Evolutionary conservation across 192 early-diverging fungal species (phyloP), one percentile per base, ranked within the genome.

Genomic region (Podila epicladia): DNA sequence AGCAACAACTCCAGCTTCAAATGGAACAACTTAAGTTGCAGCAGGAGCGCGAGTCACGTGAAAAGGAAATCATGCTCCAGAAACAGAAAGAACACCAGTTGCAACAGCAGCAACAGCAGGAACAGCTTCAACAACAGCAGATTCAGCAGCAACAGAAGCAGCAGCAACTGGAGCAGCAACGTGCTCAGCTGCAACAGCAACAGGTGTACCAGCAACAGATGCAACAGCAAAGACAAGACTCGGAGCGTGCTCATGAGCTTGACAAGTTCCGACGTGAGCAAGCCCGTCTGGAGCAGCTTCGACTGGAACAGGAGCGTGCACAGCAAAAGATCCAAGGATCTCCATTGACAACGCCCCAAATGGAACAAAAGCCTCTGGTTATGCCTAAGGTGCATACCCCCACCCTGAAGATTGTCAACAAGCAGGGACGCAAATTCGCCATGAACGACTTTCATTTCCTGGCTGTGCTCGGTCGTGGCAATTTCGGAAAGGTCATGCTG

Each of bases 401-500:
- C 1, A 67, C 75, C 22, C 70, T 85, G 64, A 82, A 61, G 82
- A 82, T 75, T 62, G 49, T 60, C 24, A 67, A 74, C 62, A 72
- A 71, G 35, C 69, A 73, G 11, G 28, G 33, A n/a, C 88, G 85
- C 60, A 93, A 93, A 63, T 89, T 94, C 58, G 89, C 92, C 1
- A 75, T 97, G 37, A 93, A 95, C 64, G 97, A 99, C 73, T 99
- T 99, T 69, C 92, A 91, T 65, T 96, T 99, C 60, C 62, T 97
- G 55, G 94, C 96, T 51, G 97, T 99, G 4, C 87, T 99, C 15
- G 98, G 98, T 65, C 95, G 96, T 82, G 98, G 98, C 58, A 98
- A 98, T 87, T 99, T 98, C 90, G 98, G 98, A 75, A 99, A 99
- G 85, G 97, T 99, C 31, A 97, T 99, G 94, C 87, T 99, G 58